phyloP scores from a whole-genome alignment of 2,329 filamentous ascomycete genomes.

The Claviceps pusilla region DNA sequence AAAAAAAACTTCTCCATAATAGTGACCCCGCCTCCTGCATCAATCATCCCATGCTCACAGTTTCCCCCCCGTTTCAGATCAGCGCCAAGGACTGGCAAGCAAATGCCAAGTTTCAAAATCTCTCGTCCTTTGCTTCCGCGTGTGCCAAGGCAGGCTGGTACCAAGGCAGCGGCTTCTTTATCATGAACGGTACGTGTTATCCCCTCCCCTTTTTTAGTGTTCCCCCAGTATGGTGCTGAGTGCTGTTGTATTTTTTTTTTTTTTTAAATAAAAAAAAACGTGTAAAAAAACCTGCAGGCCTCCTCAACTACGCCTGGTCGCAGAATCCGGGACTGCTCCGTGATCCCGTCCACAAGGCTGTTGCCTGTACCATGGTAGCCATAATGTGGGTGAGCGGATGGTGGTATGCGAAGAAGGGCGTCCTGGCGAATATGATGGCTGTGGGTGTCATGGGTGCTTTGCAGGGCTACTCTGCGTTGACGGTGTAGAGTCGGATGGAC shows the following conservation, averaged over 20 bases:
- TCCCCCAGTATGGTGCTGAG: too few species aligned
- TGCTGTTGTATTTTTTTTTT: too few species aligned
- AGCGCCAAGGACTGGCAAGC: slow-evolving; percentile 8
- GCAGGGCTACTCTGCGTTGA: slow-evolving; percentile 7
- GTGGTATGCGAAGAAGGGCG: slow-evolving; percentile 6
- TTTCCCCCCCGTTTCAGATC: neutral
- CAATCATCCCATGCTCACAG: neutral
- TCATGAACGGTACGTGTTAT: slow-evolving; percentile 5
- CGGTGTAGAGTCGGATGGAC: neutral
- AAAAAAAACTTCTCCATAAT: neutral
- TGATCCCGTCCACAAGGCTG: slow-evolving; percentile 6
- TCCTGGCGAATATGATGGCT: slow-evolving; percentile 3
- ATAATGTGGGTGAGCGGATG: slow-evolving; percentile 6
- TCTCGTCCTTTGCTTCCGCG: slow-evolving; percentile 2
- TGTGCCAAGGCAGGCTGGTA: slow-evolving; percentile 8
- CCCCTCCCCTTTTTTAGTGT: too few species aligned
- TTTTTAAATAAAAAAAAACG: too few species aligned
- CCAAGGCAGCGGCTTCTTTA: slow-evolving; percentile 8
- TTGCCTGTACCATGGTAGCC: slow-evolving; percentile 6
- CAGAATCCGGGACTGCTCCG: slow-evolving; percentile 6
- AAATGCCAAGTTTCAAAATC: slow-evolving; percentile 5
- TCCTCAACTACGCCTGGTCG: slow-evolving; percentile 8
- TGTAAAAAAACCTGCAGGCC: slow-evolving; percentile 1
- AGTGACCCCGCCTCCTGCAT: neutral
- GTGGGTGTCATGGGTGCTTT: slow-evolving; percentile 5